Evolutionary conservation across 2,329 filamentous ascomycete species (phyloP).

Genomic region (Colletotrichum orbiculare): DNA sequence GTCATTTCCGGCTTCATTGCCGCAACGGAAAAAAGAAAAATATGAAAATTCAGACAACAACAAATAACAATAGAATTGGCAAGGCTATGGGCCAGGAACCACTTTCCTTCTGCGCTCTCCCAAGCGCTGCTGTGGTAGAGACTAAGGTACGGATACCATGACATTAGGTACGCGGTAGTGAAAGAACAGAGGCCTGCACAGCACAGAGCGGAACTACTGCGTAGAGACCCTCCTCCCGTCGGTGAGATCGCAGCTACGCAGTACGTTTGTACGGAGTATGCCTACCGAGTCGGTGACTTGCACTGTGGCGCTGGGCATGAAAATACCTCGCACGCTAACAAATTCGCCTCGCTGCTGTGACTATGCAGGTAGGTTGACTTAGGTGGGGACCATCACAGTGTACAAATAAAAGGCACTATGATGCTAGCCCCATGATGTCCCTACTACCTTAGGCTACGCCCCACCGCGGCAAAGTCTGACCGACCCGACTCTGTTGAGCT

Average conservation of each 20-base stretch:
- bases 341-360: slow-evolving; percentile 5
- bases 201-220: too few species aligned
- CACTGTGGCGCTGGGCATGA: background rate
- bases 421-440: slow-evolving; percentile 2
- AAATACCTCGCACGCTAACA: slow-evolving; percentile 19
- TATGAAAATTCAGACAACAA: background rate
- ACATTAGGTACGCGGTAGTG: too few species aligned
- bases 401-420: background rate
- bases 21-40: too few species aligned
- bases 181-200: too few species aligned
- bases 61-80: slow-evolving; percentile 1
- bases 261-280: too few species aligned
- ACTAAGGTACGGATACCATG: slow-evolving; percentile 8
- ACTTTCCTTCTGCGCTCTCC: slow-evolving; percentile 20
- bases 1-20: background rate
- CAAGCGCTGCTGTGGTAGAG: slow-evolving; percentile 5
- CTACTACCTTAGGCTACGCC: slow-evolving; percentile 7
- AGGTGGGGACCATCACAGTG: slow-evolving; percentile 17
- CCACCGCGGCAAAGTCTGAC: slow-evolving; percentile 1
- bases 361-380: background rate
- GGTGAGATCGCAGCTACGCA: too few species aligned
- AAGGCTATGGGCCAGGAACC: slow-evolving; percentile 13
- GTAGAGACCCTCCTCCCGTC: slow-evolving; percentile 27
- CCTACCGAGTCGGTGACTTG: too few species aligned
- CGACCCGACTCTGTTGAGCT: slow-evolving; percentile 5